phyloP scores from a whole-genome alignment of 345 rosid genomes.

The Eutrema japonicum region DNA sequence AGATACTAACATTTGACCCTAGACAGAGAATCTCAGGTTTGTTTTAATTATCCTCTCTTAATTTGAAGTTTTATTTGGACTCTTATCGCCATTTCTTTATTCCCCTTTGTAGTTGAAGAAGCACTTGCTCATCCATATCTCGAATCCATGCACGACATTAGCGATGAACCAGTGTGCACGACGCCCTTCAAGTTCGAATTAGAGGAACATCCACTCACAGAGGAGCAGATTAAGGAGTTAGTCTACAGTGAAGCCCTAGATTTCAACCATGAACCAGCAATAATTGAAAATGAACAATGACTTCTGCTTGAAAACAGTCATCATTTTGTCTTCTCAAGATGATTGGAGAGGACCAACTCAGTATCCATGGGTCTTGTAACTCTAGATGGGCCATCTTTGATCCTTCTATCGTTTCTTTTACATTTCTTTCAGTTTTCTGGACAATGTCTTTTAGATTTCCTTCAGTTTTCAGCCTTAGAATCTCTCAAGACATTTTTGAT shows the following conservation, averaged over 20 bases:
- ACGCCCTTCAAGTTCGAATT: slow-evolving; percentile 74
- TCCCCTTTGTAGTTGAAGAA: slow-evolving; percentile 58
- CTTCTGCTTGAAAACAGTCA: slow-evolving; percentile 6
- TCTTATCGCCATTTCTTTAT: background rate
- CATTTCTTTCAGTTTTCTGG: background rate
- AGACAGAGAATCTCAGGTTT: slow-evolving; percentile 79
- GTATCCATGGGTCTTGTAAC: background rate
- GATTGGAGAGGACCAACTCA: background rate
- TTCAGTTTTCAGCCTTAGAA: slow-evolving; percentile 3
- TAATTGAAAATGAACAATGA: background rate
- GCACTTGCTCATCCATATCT: slow-evolving; percentile 93
- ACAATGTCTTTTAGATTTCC: background rate
- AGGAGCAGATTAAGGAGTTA: slow-evolving; percentile 84
- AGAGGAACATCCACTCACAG: slow-evolving; percentile 68
- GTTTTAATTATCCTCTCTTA: slow-evolving; percentile 8
- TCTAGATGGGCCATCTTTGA: background rate
- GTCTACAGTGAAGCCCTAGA: slow-evolving; percentile 82
- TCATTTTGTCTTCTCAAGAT: background rate
- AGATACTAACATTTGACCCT: slow-evolving; percentile 90
- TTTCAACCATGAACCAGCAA: slow-evolving; percentile 71
- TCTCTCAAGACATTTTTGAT: slow-evolving; percentile 3
- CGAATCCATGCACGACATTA: slow-evolving; percentile 58
- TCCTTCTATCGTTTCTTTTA: background rate
- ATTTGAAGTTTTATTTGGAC: background rate
- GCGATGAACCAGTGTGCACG: slow-evolving; percentile 78